Percentiles rank a stretch among this genome's conserved stretches.
Evolutionary conservation across 192 early-diverging fungal genomes (phyloP).

Genomic region (Coemansia sp.): DNA sequence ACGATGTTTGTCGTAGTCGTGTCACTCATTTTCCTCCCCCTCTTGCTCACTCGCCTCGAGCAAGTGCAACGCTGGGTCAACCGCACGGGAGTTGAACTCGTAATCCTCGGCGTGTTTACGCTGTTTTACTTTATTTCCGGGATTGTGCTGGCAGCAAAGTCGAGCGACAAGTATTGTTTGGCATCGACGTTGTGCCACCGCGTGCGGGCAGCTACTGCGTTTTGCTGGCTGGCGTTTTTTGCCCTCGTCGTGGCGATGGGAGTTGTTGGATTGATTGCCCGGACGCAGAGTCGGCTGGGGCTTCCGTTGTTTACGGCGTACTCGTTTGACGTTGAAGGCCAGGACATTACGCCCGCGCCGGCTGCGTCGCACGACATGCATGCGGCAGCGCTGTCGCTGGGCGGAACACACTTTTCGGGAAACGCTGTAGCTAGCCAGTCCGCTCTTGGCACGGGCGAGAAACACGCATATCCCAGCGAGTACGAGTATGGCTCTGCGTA

Average conservation of each 20-base stretch:
- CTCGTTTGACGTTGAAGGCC: constrained; percentile 39
- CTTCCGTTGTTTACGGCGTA: constrained; percentile 27
- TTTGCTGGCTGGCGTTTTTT: constrained; percentile 33
- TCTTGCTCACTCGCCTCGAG: constrained; percentile 17
- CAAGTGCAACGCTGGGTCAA: constrained; percentile 30
- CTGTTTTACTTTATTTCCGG: constrained; percentile 28
- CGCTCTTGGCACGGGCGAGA: neutral
- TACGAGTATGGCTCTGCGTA: neutral
- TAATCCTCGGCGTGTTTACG: constrained; percentile 14
- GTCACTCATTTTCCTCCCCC: constrained; percentile 15
- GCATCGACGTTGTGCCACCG: constrained; percentile 16
- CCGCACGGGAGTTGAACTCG: constrained; percentile 34
- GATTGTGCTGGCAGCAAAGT: constrained; percentile 27
- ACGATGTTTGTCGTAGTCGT: constrained; percentile 31
- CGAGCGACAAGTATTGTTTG: constrained; percentile 15
- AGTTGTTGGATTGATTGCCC: constrained; percentile 27
- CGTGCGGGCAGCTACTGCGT: constrained; percentile 19
- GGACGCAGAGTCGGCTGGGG: constrained; percentile 23
- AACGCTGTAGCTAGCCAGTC: neutral
- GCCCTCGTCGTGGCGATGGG: constrained; percentile 7
- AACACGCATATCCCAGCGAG: neutral
- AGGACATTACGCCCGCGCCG: constrained; percentile 17
- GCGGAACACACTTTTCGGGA: constrained; percentile 7
- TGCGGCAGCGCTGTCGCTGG: constrained; percentile 14
- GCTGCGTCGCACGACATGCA: constrained; percentile 23